Conservation (phyloP, 2,329 filamentous ascomycete genomes). For the Neofusicoccum kwambonambiense region DNA sequence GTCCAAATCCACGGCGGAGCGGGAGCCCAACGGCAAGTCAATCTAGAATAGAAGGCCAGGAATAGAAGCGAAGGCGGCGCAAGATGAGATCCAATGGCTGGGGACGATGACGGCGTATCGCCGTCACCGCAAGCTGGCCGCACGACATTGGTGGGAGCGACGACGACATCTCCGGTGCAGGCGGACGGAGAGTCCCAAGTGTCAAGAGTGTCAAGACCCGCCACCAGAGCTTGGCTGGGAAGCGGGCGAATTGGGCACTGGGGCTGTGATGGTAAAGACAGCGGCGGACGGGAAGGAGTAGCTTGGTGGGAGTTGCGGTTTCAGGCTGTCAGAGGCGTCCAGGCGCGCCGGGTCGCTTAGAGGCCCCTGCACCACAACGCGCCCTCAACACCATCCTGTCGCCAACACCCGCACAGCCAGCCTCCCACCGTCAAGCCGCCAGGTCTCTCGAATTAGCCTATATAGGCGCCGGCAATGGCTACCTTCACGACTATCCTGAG, state of each 20-base stretch:
- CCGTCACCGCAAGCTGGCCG: too few species aligned
- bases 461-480: neutral
- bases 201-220: neutral
- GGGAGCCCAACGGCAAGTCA: neutral
- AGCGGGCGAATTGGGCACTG: neutral
- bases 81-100: slow-evolving; percentile 1
- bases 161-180: neutral
- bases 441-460: neutral
- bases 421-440: neutral
- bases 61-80: neutral
- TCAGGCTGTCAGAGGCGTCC: neutral
- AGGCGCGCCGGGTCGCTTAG: neutral
- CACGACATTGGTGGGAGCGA: neutral
- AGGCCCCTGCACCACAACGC: neutral
- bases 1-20: neutral
- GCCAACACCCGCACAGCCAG: neutral
- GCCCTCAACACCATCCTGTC: neutral
- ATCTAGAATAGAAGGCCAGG: neutral
- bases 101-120: neutral
- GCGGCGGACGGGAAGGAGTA: neutral
- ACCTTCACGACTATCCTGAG: neutral
- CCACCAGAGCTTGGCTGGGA: neutral
- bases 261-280: neutral
- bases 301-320: neutral
- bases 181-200: neutral